Evolutionary conservation across 2,329 filamentous ascomycete species (phyloP).

Genomic region (Blastomyces gilchristii): DNA sequence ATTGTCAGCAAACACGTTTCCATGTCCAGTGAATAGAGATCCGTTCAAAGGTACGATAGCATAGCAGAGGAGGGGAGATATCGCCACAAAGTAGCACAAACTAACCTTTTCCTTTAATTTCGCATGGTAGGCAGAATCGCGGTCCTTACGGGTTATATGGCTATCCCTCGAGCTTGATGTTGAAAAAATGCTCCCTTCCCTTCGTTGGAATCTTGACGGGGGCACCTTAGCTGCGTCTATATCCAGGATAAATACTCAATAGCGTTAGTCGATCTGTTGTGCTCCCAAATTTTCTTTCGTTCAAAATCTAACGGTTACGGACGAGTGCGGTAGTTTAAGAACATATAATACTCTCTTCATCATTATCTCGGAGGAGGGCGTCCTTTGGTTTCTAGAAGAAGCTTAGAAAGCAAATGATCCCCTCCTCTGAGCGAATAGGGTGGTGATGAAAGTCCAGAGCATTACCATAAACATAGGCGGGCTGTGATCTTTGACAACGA

Average conservation of each 20-base stretch:
- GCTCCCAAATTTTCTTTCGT: not conserved
- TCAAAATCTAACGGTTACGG: not conserved
- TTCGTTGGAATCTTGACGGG: conserved; percentile 58
- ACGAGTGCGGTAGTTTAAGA: not conserved
- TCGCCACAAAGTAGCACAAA: not conserved
- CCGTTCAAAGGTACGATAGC: not conserved
- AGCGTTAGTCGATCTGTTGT: not conserved
- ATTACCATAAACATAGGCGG: not conserved
- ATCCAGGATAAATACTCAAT: not conserved
- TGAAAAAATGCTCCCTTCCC: conserved; percentile 58
- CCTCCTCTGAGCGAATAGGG: conserved; percentile 6
- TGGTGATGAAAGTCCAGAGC: not conserved
- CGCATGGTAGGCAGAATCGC: conserved; percentile 49
- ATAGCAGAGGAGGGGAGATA: not conserved
- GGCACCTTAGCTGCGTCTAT: conserved; percentile 55
- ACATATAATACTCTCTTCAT: not conserved
- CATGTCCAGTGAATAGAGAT: not conserved
- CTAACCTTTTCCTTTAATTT: conserved; percentile 38
- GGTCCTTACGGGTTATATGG: conserved; percentile 51
- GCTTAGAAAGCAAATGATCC: not conserved
- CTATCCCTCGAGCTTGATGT: conserved; percentile 56
- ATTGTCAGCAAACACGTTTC: not conserved
- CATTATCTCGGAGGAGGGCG: not conserved
- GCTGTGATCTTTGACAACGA: not conserved
- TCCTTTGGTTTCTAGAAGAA: not conserved